Conservation (phyloP, 495 filamentous ascomycete genomes). For the Polyplosphaeria fusca region DNA sequence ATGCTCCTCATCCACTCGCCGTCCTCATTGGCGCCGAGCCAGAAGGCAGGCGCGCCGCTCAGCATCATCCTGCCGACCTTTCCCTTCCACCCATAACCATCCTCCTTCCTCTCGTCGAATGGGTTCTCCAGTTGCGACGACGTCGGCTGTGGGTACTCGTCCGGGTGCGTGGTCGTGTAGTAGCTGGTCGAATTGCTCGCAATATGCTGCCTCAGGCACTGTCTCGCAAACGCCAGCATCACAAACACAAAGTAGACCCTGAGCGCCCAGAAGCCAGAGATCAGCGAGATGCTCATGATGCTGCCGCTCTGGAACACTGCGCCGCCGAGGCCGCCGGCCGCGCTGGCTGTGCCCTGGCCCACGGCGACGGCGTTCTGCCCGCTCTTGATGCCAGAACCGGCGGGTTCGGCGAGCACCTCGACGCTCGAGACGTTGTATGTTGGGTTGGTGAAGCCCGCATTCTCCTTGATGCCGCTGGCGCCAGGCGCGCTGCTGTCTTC, state of each 20-base stretch:
- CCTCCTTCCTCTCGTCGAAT: slow-evolving; percentile 62
- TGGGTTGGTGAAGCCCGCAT: slow-evolving; percentile 66
- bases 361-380: slow-evolving; percentile 54
- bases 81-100: slow-evolving; percentile 75
- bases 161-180: slow-evolving; percentile 17
- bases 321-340: slow-evolving; percentile 42
- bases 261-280: slow-evolving; percentile 66
- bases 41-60: slow-evolving; percentile 65
- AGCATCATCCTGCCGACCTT: slow-evolving; percentile 72
- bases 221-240: slow-evolving; percentile 73
- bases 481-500: slow-evolving; percentile 30
- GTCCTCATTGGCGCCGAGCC: slow-evolving; percentile 60
- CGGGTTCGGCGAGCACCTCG: slow-evolving; percentile 48
- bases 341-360: slow-evolving; percentile 37
- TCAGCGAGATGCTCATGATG: slow-evolving; percentile 70
- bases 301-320: slow-evolving; percentile 64
- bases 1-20: slow-evolving; percentile 58
- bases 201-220: slow-evolving; percentile 60
- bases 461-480: slow-evolving; percentile 56
- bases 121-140: slow-evolving; percentile 59
- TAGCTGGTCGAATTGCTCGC: slow-evolving; percentile 27
- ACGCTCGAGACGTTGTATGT: slow-evolving; percentile 59
- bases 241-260: slow-evolving; percentile 76
- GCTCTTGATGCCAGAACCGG: slow-evolving; percentile 37
- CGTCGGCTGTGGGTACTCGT: slow-evolving; percentile 35